Percentiles rank a stretch among this genome's conserved stretches.
These are phyloP conservation scores for Podospora didyma DNA, from an alignment of 495 filamentous ascomycete species.

Conservation along the genomic window DNA sequence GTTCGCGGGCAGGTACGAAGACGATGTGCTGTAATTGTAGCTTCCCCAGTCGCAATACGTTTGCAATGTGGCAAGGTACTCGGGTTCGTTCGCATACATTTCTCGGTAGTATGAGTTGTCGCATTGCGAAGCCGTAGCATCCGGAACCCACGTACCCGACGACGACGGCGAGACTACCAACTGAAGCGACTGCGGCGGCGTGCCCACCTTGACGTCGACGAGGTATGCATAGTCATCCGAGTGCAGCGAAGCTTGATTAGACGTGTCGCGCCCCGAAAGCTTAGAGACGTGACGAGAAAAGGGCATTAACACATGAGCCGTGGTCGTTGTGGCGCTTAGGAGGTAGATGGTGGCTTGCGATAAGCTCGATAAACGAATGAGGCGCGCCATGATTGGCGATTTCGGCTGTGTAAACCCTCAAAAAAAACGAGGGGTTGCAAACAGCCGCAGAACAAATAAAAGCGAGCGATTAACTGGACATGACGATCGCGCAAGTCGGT, in stretches of 20 bases:
- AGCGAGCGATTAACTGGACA: neutral
- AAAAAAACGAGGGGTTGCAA: neutral
- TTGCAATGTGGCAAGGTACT: neutral
- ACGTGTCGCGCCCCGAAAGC: slow-evolving; percentile 9
- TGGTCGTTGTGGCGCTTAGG: neutral
- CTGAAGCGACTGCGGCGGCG: slow-evolving; percentile 54
- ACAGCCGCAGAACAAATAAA: neutral
- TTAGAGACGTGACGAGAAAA: slow-evolving; percentile 6
- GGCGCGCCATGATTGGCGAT: slow-evolving; percentile 9
- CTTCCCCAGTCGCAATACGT: slow-evolving; percentile 22
- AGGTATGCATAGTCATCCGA: slow-evolving; percentile 38
- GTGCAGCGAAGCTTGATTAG: neutral
- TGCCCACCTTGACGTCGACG: slow-evolving; percentile 60
- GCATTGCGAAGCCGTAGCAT: slow-evolving; percentile 51
- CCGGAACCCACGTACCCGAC: slow-evolving; percentile 72
- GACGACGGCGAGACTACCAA: slow-evolving; percentile 65
- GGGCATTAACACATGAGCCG: slow-evolving; percentile 18
- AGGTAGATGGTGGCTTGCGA: slow-evolving; percentile 3
- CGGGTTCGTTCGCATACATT: slow-evolving; percentile 12
- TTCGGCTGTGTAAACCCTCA: neutral
- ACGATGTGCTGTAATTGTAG: slow-evolving; percentile 54
- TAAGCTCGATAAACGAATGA: slow-evolving; percentile 9
- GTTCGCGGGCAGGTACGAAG: slow-evolving; percentile 54
- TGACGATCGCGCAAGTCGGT: neutral
- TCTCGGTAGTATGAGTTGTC: slow-evolving; percentile 10